Percentiles rank a stretch among this genome's conserved stretches.
Conservation (phyloP, 1,139 yeast genomes). For the Sugiyamaella paludigena region DNA sequence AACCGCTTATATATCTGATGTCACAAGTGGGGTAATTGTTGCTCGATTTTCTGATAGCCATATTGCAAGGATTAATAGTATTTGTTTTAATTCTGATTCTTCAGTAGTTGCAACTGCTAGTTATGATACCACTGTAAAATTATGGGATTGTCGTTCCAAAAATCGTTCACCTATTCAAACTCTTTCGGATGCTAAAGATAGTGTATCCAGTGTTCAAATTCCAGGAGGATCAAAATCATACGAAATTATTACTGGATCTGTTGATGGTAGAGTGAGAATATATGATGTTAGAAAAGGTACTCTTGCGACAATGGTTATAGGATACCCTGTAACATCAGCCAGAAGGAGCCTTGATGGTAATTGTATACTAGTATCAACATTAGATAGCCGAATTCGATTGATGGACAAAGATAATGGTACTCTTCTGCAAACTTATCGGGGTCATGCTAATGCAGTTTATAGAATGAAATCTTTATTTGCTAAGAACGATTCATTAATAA, state of each 20-base stretch:
- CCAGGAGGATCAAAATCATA: constrained; percentile 12
- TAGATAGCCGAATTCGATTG: constrained; percentile 32
- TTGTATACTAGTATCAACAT: constrained; percentile 30
- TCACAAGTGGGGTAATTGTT: constrained; percentile 29
- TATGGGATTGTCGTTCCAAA: constrained; percentile 37
- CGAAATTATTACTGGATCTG: constrained; percentile 37
- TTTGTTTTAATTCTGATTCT: constrained; percentile 32
- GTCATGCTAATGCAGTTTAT: constrained; percentile 33
- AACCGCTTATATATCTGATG: constrained; percentile 39
- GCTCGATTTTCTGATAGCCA: constrained; percentile 35
- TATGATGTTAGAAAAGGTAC: constrained; percentile 38
- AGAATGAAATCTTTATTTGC: constrained; percentile 30
- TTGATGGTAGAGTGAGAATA: constrained; percentile 36
- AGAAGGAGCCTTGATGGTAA: constrained; percentile 24
- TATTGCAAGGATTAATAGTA: constrained; percentile 34
- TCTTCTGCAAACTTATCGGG: constrained; percentile 30
- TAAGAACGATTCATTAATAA: constrained; percentile 65
- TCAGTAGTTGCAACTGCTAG: constrained; percentile 36
- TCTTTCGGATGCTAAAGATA: constrained; percentile 38
- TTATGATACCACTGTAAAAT: constrained; percentile 37
- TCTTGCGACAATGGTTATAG: constrained; percentile 32
- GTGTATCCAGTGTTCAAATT: constrained; percentile 34
- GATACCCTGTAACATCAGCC: constrained; percentile 35
- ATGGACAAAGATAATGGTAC: constrained; percentile 32
- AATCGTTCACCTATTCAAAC: constrained; percentile 36